Evolutionary conservation across 2,329 filamentous ascomycete species (phyloP).

Genomic region (Colletotrichum australisinense): DNA sequence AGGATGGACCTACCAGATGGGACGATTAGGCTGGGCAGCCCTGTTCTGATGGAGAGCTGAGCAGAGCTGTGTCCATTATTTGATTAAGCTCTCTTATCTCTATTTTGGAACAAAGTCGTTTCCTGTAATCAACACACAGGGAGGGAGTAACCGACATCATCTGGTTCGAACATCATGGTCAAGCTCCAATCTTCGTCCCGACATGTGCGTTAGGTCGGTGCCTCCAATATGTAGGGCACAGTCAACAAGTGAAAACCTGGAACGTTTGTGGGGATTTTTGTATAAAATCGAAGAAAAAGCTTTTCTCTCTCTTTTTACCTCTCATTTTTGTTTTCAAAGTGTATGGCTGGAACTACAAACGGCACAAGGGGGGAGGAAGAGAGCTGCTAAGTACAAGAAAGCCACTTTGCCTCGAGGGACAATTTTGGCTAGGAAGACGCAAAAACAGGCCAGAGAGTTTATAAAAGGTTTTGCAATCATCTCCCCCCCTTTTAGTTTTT

Average conservation of each 20-base stretch:
- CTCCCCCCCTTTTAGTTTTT: constrained; percentile 4
- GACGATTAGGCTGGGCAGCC: too few relatives aligned
- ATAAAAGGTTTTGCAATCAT: constrained; percentile 5
- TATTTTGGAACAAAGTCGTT: too few relatives aligned
- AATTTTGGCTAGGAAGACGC: constrained; percentile 26
- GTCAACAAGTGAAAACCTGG: too few relatives aligned
- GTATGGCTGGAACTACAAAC: constrained; percentile 8
- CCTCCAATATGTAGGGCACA: too few relatives aligned
- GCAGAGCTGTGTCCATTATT: too few relatives aligned
- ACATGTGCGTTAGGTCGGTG: too few relatives aligned
- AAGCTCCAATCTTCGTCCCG: too few relatives aligned
- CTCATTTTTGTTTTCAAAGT: constrained; percentile 25
- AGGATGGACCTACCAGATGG: background rate
- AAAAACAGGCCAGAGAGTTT: constrained; percentile 24
- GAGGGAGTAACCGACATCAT: too few relatives aligned
- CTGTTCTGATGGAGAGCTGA: too few relatives aligned
- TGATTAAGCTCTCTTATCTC: too few relatives aligned
- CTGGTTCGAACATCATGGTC: too few relatives aligned
- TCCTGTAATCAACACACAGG: too few relatives aligned
- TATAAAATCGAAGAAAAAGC: constrained; percentile 12
- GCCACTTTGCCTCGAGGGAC: constrained; percentile 13
- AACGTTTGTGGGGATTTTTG: background rate
- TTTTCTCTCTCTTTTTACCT: constrained; percentile 15
- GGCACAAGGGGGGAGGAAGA: background rate
- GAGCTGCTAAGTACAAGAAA: constrained; percentile 36